phyloP scores from a whole-genome alignment of 2,329 filamentous ascomycete genomes.

The Pseudogymnoascus sp. region DNA sequence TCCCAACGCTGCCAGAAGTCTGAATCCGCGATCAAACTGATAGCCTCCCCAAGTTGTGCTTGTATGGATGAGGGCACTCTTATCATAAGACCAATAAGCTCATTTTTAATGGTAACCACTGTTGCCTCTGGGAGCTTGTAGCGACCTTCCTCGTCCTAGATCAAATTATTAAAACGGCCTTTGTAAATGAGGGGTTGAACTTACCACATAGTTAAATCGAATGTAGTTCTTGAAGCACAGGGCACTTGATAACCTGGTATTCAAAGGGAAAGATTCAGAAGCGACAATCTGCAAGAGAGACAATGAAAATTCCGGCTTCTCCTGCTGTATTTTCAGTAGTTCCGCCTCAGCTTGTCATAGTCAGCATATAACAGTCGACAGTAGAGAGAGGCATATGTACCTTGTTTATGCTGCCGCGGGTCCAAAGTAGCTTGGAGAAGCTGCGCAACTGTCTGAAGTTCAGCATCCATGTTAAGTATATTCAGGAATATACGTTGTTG shows the following conservation, averaged over 20 bases:
- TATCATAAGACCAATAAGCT: conserved; percentile 96
- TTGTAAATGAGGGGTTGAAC: conserved; percentile 26
- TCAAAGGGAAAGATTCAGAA: conserved; percentile 60
- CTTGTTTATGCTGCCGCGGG: conserved; percentile 80
- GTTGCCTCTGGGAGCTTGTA: conserved; percentile 81
- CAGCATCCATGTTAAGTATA: conserved; percentile 46
- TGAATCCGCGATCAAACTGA: conserved; percentile 94
- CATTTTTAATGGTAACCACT: conserved; percentile 83
- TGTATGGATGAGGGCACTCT: conserved; percentile 80
- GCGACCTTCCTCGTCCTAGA: conserved; percentile 78
- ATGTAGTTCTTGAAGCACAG: conserved; percentile 99
- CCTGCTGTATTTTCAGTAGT: conserved; percentile 64
- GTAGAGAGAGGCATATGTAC: conserved; percentile 39
- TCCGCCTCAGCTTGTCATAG: conserved; percentile 63
- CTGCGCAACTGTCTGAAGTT: conserved; percentile 61
- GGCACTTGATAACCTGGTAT: conserved; percentile 78
- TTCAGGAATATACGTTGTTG: conserved; percentile 8
- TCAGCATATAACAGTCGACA: conserved; percentile 25
- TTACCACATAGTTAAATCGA: conserved; percentile 78
- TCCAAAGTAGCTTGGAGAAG: conserved; percentile 88
- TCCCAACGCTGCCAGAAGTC: conserved; percentile 97
- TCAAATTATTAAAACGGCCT: conserved; percentile 17
- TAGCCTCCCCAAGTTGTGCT: conserved; percentile 88
- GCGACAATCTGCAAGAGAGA: conserved; percentile 85
- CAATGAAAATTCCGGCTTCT: conserved; percentile 80